Base-by-base conservation (phyloP, 371 early-diverging fungal species). In the Apophysomyces variabilis region DNA sequence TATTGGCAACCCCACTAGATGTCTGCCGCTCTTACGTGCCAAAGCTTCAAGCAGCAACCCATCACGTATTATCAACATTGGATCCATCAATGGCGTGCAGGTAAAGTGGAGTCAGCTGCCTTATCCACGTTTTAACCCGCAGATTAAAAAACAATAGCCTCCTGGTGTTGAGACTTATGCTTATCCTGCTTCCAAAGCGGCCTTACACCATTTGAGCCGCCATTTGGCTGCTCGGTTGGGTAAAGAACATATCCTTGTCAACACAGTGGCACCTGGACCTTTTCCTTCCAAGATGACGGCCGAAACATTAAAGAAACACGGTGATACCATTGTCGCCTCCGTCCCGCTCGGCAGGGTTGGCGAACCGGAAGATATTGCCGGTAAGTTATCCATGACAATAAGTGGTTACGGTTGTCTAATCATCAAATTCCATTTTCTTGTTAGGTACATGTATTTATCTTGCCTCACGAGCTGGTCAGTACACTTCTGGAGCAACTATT, bases 271-370 rank as follows among this genome's bases (percentile, higher is more conserved):
- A 0, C 96, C 97, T 0, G 96, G 97, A 0, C 84, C 93, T 5
- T 97, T 95, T 76, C 88, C 90, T 60, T 90, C 90, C 61, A 92
- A 91, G 69, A 97, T 97, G 88, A 96, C 96, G 94, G 91, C 87
- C n/a, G 84, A 77, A 26, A 92, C 92, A 0, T 66, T 93, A 37
- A 77, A 84, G 56, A 71, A 82, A 16, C 66, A 79, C 77, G 85
- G 87, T 12, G 88, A 90, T 38, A 67, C 64, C 11, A 88, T 93
- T 58, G 74, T 87, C 7, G 69, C 69, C 8, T 65, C 67, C 41
- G 82, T 91, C 26, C 95, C 95, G 12, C 62, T 90, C 62, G 87
- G 91, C 1, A 85, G 96, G 18, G 87, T 96, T 57, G 97, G 97
- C 4, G 62, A 70, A 8, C 87, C 95, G 4, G 89, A 90, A 66